Evolutionary conservation across 176 grass and related monocot genomes (phyloP), one percentile per base, ranked within the genome.

Genomic region (Oryza nivara): DNA sequence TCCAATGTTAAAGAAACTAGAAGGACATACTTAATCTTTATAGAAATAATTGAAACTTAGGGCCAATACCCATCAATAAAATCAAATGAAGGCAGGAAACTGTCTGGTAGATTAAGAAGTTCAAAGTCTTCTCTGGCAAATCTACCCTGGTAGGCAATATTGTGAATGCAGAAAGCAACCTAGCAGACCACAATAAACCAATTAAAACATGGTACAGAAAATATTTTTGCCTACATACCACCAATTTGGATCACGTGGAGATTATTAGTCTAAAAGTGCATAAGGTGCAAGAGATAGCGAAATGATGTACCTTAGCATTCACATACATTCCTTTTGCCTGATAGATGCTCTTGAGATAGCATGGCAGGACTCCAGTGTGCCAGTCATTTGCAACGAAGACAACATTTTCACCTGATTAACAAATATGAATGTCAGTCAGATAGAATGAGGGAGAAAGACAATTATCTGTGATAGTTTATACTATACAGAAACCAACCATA

Each of bases 151-250:
- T 98, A 98, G 34, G 89, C 89, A 74, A 98, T 95, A 76, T 95
- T 98, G 86, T 98, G 96, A 82, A 98, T 98, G 93, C 96, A 98
- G 88, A 95, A 98, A 83, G 83, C 96, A 82, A 95, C 96, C 96
- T 98, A 74, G 68, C 86, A 58, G 38, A 79, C 17, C 70, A 79
- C 38, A 82, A 46, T 73, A 7, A 3, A 78, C 38, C 54, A 74
- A 86, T 30, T 5, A 89, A 84, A 78, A 38, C 2, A 26, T 68
- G 83, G 49, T 36, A 28, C 12, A 35, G 14, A 63, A 48, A 73
- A 75, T 49, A 4, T 51, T 15, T 15, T 51, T 51, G 12, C 48
- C 13, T 51, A 77, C 6, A 67, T 80, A 17, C 3, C 58, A 80
- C 7, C 68, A 44, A 82, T 52, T 80, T 16, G 40, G 46, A 49